phyloP scores from a whole-genome alignment of 495 filamentous ascomycete species.

The Parachaetomium inaequale region DNA sequence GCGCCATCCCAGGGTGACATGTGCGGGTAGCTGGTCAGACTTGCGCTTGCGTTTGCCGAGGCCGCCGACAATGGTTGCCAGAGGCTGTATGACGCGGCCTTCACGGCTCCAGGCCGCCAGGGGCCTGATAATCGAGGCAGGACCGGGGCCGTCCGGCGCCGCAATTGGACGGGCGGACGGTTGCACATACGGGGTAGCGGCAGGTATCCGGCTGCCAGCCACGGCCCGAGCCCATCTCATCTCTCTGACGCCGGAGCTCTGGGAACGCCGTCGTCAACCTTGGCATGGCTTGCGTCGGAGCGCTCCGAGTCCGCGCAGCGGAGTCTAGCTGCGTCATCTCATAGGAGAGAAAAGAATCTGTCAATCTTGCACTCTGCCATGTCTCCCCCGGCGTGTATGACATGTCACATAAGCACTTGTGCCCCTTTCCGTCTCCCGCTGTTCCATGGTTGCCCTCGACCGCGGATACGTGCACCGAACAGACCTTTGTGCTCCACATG shows the following conservation, averaged over 20 bases:
- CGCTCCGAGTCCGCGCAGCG: constrained; percentile 1
- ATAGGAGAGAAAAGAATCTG: constrained; percentile 7
- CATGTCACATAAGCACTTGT: constrained; percentile 4
- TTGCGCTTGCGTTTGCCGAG: constrained; percentile 1
- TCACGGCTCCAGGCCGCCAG: background rate
- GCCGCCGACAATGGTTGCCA: constrained; percentile 11
- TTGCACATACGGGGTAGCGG: constrained; percentile 6
- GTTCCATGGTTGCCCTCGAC: background rate
- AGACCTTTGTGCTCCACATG: constrained; percentile 8
- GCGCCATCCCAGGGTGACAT: constrained; percentile 1
- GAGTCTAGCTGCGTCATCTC: background rate
- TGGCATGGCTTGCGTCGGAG: constrained; percentile 1
- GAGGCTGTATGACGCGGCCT: constrained; percentile 4
- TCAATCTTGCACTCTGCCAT: background rate
- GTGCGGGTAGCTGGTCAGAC: background rate
- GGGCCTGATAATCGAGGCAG: constrained; percentile 4
- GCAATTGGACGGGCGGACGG: constrained; percentile 8
- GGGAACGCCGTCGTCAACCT: background rate
- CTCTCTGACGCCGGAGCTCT: constrained; percentile 15
- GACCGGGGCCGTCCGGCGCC: background rate
- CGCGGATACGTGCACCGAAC: constrained; percentile 12
- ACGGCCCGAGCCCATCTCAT: constrained; percentile 16
- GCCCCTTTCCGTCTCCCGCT: background rate
- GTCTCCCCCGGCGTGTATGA: constrained; percentile 2
- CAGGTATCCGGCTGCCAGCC: constrained; percentile 18